A percentile compares a stretch with the other conserved stretches of the same genome.
Conservation (phyloP, 2,329 filamentous ascomycete genomes). For the Coniella vitis region DNA sequence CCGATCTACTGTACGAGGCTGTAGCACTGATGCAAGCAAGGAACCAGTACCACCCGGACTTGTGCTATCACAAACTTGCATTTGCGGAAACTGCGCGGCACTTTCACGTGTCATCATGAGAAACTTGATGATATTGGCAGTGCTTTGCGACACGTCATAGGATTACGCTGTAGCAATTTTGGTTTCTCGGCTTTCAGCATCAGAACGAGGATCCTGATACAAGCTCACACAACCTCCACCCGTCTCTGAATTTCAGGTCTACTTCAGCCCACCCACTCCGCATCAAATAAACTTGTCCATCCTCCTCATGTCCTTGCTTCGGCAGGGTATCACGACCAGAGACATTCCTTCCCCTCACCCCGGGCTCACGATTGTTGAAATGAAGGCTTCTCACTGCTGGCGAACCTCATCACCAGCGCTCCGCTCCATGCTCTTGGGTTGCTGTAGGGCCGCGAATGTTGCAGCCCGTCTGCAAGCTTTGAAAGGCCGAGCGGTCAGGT, state of each 20-base stretch:
- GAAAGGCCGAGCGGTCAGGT: not conserved
- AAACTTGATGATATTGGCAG: too few relatives aligned
- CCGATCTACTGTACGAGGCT: too few relatives aligned
- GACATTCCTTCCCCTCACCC: not conserved
- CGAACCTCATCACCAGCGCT: not conserved
- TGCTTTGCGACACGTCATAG: too few relatives aligned
- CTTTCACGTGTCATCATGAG: too few relatives aligned
- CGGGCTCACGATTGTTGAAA: not conserved
- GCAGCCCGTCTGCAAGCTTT: not conserved
- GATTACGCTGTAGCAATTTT: too few relatives aligned
- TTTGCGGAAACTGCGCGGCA: too few relatives aligned
- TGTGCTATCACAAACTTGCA: too few relatives aligned
- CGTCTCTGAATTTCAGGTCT: not conserved
- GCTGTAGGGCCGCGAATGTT: not conserved
- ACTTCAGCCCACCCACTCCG: slow-evolving; percentile 1
- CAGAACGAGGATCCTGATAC: not conserved
- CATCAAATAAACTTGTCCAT: not conserved
- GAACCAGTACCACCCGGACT: too few relatives aligned
- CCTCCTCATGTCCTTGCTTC: not conserved
- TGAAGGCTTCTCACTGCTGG: not conserved
- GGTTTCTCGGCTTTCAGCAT: not conserved
- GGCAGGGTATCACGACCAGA: slow-evolving; percentile 5
- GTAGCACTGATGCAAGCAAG: too few relatives aligned
- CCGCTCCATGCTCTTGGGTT: too few relatives aligned
- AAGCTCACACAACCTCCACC: not conserved